Evolutionary conservation across 1,284 basidiomycete genomes (phyloP).

Genomic region (Malassezia nana): DNA sequence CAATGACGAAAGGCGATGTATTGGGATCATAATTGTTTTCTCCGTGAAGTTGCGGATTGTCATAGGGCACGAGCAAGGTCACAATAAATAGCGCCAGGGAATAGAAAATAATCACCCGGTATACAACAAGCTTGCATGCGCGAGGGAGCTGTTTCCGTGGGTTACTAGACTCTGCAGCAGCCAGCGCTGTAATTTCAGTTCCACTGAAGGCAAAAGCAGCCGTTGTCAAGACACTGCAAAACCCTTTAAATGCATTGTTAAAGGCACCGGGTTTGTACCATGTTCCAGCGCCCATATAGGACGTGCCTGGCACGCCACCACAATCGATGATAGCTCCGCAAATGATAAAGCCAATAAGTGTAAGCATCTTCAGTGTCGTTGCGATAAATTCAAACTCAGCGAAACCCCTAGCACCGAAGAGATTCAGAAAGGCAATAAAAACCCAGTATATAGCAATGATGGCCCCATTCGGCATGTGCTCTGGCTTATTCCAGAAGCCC

Average conservation of each 20-base stretch:
- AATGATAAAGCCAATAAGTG: constrained; percentile 56
- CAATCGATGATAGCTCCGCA: constrained; percentile 52
- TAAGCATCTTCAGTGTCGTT: constrained; percentile 55
- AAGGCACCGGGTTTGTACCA: constrained; percentile 48
- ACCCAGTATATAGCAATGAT: constrained; percentile 36
- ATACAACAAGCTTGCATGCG: constrained; percentile 30
- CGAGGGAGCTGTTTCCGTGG: constrained; percentile 46
- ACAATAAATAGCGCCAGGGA: constrained; percentile 51
- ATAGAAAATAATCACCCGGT: constrained; percentile 50
- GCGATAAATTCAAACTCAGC: constrained; percentile 56
- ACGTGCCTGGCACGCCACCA: constrained; percentile 30
- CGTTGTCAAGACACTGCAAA: constrained; percentile 46
- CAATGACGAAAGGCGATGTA: constrained; percentile 53
- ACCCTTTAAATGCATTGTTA: constrained; percentile 49
- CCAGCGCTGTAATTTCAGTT: constrained; percentile 75
- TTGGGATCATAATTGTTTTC: constrained; percentile 40
- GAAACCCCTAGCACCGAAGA: constrained; percentile 36
- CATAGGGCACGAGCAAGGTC: constrained; percentile 35
- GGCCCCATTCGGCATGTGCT: constrained; percentile 28
- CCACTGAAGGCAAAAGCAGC: constrained; percentile 73
- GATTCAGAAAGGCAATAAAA: constrained; percentile 27
- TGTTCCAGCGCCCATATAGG: constrained; percentile 33
- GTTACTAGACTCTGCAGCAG: constrained; percentile 58
- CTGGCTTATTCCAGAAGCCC: constrained; percentile 38
- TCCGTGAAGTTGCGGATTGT: constrained; percentile 21